These are phyloP conservation scores for Rutstroemia sp. DNA, from an alignment of 2,329 filamentous ascomycete genomes.

Conservation along the genomic window DNA sequence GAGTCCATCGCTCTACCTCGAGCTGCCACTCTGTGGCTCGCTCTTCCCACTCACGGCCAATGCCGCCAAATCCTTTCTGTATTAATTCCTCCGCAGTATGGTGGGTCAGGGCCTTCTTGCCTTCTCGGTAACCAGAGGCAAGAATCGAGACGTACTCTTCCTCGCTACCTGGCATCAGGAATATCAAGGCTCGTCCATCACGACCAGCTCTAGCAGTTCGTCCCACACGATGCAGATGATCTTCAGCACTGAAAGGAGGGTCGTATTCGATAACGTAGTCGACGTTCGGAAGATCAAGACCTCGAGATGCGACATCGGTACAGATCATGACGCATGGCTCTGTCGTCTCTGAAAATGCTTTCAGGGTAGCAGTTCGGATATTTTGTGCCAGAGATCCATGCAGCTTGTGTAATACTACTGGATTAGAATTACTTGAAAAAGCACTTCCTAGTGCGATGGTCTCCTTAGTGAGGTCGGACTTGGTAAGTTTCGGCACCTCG, in stretches of 20 bases:
- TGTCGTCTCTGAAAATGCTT: constrained; percentile 66
- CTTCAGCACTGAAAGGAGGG: constrained; percentile 84
- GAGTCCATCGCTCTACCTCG: constrained; percentile 56
- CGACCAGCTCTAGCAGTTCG: constrained; percentile 90
- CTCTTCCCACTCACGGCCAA: constrained; percentile 52
- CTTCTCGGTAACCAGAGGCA: constrained; percentile 32
- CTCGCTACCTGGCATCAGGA: constrained; percentile 84
- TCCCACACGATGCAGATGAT: constrained; percentile 91
- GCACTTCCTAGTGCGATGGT: constrained; percentile 65
- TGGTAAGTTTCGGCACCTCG: constrained; percentile 25
- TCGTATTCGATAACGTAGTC: constrained; percentile 96
- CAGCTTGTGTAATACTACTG: constrained; percentile 74
- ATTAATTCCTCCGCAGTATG: constrained; percentile 59
- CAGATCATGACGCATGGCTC: constrained; percentile 80
- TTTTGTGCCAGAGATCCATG: constrained; percentile 89
- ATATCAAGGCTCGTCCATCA: constrained; percentile 78
- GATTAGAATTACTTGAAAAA: constrained; percentile 69
- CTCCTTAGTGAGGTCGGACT: constrained; percentile 37
- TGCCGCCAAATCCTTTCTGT: constrained; percentile 53
- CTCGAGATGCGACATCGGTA: constrained; percentile 91
- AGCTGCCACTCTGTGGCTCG: constrained; percentile 62
- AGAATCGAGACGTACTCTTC: constrained; percentile 72
- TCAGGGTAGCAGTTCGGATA: constrained; percentile 78
- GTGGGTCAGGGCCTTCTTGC: constrained; percentile 59
- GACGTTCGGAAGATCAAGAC: constrained; percentile 90